Conservation (phyloP, 768 basidiomycete genomes). For the Leccinum uliginosum region DNA sequence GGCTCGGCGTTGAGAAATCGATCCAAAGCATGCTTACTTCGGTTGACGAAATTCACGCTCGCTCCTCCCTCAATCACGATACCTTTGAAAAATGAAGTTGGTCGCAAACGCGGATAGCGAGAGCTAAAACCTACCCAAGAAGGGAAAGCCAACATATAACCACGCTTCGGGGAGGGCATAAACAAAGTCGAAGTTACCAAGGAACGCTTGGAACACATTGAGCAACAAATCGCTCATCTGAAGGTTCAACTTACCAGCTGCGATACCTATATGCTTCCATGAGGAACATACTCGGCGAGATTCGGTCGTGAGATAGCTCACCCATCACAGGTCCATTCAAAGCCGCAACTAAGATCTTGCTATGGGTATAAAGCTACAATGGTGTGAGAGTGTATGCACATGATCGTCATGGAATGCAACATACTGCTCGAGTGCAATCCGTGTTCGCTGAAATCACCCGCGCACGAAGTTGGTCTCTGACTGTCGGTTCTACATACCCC, state of each 20-base stretch:
- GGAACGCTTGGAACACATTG: slow-evolving; percentile 40
- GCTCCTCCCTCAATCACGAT: slow-evolving; percentile 67
- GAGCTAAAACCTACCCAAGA: slow-evolving; percentile 40
- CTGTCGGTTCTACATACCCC: slow-evolving; percentile 14
- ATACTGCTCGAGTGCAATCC: slow-evolving; percentile 62
- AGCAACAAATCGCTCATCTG: background rate
- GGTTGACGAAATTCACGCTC: slow-evolving; percentile 63
- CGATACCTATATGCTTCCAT: slow-evolving; percentile 45
- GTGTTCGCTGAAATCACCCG: slow-evolving; percentile 48
- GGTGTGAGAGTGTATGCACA: background rate
- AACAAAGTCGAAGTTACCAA: slow-evolving; percentile 75
- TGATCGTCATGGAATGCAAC: slow-evolving; percentile 12
- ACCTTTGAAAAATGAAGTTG: slow-evolving; percentile 35
- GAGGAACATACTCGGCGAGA: background rate
- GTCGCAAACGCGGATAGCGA: background rate
- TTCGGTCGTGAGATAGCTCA: slow-evolving; percentile 19
- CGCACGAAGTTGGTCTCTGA: slow-evolving; percentile 47
- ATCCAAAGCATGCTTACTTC: slow-evolving; percentile 40
- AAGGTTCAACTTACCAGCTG: slow-evolving; percentile 43
- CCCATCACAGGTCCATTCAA: slow-evolving; percentile 77
- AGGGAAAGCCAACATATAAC: slow-evolving; percentile 65
- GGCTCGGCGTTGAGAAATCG: background rate
- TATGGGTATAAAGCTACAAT: slow-evolving; percentile 59
- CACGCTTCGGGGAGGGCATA: slow-evolving; percentile 59
- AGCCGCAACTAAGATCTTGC: slow-evolving; percentile 66